Evolutionary conservation across 2,329 filamentous ascomycete species (phyloP), one percentile per base, ranked within the genome.

Genomic region (Dactylellina haptotyla): DNA sequence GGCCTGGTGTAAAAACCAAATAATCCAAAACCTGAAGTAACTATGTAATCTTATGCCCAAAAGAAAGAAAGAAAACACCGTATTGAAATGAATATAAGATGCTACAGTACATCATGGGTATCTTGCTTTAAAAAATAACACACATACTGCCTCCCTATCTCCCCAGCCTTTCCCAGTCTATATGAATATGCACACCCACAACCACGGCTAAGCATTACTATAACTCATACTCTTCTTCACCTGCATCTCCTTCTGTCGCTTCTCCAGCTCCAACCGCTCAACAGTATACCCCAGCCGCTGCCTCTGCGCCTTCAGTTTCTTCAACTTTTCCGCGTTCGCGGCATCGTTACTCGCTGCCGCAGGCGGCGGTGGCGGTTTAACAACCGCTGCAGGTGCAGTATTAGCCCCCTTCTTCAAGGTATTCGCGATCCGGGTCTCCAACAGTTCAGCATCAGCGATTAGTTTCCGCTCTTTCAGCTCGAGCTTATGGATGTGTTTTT

Each of bases 201-300:
- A 28, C 14, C 53, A 18, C 20, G 4, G 8, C n/a, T 43, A 43
- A 43, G 39, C n/a, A 43, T 43, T 43, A 58, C 23, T 73, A 54
- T 77, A 78, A 50, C 76, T 77, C 74, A 90, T 89, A 80, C 88
- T 90, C 86, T 89, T 90, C 80, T 89, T 85, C 82, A 91, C 80
- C 79, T 91, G 88, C 77, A 89, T 84, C 80, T 91, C 76, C 66
- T 78, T 78, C 58, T 97, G 93, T 77, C 88, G 85, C n/a, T 92
- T 90, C 82, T 97, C 92, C 78, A 97, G 80, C 83, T 95, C 91
- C 76, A 97, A 81, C 73, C 93, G 86, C 79, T 95, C 92, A 16
- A 97, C 91, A 26, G 91, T 90, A 83, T 96, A 97, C 80, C 91
- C 89, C 77, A 97, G 82, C 54, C 92, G 87, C 81, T 96, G 92